Percentiles rank a stretch among this genome's conserved stretches.
These are phyloP conservation scores for Saksenaea oblongispora DNA, from an alignment of 371 early-diverging fungal species.

Conservation along the genomic window DNA sequence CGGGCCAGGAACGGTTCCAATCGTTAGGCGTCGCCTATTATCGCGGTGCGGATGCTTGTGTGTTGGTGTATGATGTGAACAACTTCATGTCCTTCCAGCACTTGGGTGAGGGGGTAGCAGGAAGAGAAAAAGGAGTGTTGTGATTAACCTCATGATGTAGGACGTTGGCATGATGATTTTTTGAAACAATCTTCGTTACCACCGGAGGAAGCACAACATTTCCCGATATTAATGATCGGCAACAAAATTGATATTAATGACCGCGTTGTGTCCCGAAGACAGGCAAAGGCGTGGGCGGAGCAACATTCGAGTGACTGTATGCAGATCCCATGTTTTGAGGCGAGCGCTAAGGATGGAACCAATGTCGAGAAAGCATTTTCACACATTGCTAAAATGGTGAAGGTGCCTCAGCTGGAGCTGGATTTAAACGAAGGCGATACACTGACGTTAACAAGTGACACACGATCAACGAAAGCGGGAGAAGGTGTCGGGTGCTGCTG, in stretches of 20 bases:
- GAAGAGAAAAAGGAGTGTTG: neutral
- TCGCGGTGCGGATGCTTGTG: conserved; percentile 99
- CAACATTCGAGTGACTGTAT: conserved; percentile 32
- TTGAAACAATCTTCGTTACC: conserved; percentile 14
- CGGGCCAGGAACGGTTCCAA: conserved; percentile 97
- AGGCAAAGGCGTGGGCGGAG: conserved; percentile 58
- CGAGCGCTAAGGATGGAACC: conserved; percentile 88
- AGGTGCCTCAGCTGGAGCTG: conserved; percentile 53
- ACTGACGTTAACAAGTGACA: conserved; percentile 10
- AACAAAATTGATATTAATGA: conserved; percentile 17
- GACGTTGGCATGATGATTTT: conserved; percentile 6
- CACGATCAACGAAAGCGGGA: neutral
- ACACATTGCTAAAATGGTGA: conserved; percentile 71
- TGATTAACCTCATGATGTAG: neutral
- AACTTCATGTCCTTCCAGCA: conserved; percentile 92
- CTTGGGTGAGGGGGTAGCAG: conserved; percentile 48
- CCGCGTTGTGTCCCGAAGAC: conserved; percentile 12
- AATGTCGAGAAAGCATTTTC: neutral
- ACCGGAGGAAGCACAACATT: conserved; percentile 21
- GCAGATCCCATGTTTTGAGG: conserved; percentile 56
- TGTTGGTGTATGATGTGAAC: conserved; percentile 97
- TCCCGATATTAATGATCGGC: conserved; percentile 26
- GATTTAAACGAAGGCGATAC: conserved; percentile 42
- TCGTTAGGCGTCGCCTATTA: conserved; percentile 98
- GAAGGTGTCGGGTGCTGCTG: neutral